Conservation (phyloP, 345 rosid species). For the Garcia nutans region DNA sequence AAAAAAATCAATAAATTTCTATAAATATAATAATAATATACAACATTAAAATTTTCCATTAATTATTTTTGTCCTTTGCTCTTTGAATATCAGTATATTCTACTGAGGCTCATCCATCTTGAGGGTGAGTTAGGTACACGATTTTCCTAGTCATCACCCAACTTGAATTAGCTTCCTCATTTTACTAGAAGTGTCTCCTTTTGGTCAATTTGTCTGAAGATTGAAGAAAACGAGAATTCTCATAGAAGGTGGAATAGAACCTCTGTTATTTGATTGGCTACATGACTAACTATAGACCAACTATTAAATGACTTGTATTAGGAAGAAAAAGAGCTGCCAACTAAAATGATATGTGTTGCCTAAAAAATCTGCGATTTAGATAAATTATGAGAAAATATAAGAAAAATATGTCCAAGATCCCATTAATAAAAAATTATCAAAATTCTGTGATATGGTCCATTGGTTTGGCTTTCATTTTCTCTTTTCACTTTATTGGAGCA, state of each 20-base stretch:
- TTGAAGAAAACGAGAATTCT: background rate
- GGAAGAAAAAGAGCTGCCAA: background rate
- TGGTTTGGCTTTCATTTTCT: background rate
- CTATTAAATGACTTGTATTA: background rate
- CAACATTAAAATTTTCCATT: background rate
- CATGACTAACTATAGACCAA: background rate
- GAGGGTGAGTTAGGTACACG: background rate
- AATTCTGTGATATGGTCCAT: background rate
- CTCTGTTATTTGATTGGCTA: background rate
- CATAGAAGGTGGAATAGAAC: background rate
- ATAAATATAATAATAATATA: too few relatives aligned
- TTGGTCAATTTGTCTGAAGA: background rate
- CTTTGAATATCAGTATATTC: background rate
- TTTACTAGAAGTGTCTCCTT: background rate
- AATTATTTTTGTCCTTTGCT: background rate
- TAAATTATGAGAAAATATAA: background rate
- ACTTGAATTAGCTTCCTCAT: background rate
- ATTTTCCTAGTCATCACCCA: background rate
- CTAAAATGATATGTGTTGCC: background rate
- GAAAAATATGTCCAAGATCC: background rate
- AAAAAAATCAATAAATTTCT: too few relatives aligned
- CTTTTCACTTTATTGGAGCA: background rate
- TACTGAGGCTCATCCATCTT: background rate
- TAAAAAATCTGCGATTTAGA: background rate
- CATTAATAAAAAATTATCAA: background rate